These are phyloP conservation scores for Saksenaea vasiformis DNA, from an alignment of 371 early-diverging fungal genomes.

Conservation along the genomic window DNA sequence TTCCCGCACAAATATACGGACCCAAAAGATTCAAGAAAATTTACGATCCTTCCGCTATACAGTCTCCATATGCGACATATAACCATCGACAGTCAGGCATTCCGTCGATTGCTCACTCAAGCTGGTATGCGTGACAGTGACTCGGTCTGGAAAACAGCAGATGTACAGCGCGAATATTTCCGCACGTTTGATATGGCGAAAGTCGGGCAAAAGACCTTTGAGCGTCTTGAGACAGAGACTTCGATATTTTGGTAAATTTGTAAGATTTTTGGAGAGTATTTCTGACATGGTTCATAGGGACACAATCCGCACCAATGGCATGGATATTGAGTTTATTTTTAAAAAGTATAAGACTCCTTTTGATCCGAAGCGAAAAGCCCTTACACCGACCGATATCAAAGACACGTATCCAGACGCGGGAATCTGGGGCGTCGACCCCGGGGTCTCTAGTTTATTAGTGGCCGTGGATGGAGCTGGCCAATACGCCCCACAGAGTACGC, in stretches of 20 bases:
- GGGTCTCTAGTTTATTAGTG: neutral
- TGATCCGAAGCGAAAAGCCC: neutral
- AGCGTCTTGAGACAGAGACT: neutral
- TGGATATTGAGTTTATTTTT: neutral
- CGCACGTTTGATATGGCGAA: neutral
- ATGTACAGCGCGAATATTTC: neutral
- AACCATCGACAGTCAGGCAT: neutral
- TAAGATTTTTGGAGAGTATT: neutral
- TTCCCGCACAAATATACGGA: neutral
- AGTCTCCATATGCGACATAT: neutral
- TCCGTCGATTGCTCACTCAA: neutral
- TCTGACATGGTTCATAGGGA: neutral
- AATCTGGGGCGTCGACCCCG: slow-evolving; percentile 8
- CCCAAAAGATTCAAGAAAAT: neutral
- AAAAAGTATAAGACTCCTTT: neutral
- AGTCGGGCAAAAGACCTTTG: neutral
- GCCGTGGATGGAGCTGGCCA: neutral
- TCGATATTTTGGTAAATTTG: neutral
- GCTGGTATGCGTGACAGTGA: neutral
- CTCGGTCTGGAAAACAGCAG: neutral
- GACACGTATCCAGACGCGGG: neutral
- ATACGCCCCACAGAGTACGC: neutral
- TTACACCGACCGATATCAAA: neutral
- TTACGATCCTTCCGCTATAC: neutral
- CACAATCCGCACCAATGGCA: neutral